Base-by-base conservation (phyloP, 2,329 filamentous ascomycete genomes). In the Paramyrothecium sp. region DNA sequence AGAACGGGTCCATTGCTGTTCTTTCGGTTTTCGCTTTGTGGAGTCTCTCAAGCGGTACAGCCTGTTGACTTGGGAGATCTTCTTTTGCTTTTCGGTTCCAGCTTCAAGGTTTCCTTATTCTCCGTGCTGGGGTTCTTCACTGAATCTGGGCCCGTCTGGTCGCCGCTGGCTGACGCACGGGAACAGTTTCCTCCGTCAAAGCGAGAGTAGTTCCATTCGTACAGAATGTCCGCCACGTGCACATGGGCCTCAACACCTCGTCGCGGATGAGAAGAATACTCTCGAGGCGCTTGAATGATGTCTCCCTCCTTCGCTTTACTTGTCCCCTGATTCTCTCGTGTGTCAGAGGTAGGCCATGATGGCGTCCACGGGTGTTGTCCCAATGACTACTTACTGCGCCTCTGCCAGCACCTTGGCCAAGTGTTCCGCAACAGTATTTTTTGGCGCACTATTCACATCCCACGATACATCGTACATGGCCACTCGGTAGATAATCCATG, bases 301-400 rank as follows among this genome's bases (percentile, higher is more conserved):
- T 54, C 17, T 58, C 52, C 10, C 16, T 48, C 19, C 46, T 48
- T 11, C 46, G 13, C 19, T 1, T 23, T 30, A 3, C 47, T 26
- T 75, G 55, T 57, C 7, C 65, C 54, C 12, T 69, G 67, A 3
- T 69, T 64, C 7, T 56, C 23, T 23, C 69, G 61, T 48, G 46
- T 8, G 46, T 20, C 46, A 13, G 8, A 20, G 13, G 54, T 75
- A 78, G 0, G 73, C 59, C 0, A 77, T 47, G 2, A 78, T 19
- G 0, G 74, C 66, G 49, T 78, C 76, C 57, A 77, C 66, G 2
- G 75, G 70, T 1, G 73, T 75, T 0, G 71, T 74, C 0, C 76
- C 76, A 1, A 78, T 64, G 0, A 62, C 54, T 7, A 64, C 49
- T 0, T 74, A 62, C 1, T 74, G 48, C 0, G 69, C 63, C 7